Base-by-base conservation (phyloP, 2,329 filamentous ascomycete genomes). In the Drechslera avenae region DNA sequence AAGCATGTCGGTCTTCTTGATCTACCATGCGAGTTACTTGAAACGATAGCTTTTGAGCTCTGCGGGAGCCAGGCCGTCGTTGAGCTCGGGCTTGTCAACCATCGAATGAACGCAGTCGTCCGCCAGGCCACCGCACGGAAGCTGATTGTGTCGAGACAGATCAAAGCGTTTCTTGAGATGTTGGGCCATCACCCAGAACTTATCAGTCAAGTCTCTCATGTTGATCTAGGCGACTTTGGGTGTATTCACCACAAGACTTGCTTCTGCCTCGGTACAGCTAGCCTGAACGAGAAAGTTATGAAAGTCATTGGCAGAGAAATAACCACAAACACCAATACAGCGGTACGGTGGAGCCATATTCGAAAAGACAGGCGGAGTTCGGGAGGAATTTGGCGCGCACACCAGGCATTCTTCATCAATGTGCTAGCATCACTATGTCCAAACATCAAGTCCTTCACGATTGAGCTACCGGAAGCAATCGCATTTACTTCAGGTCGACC, bases 181-280 rank as follows among this genome's bases (percentile, higher is more conserved):
- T 46, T 63, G 12, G 30, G 34, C 32, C 18, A 30, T 14, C 51
- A 48, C 12, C 49, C 50, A 12, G 45, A 51, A 16, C 52, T 61
- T 3, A 48, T 41, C 10, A 14, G 13, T 4, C 57, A 57, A 16
- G 50, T 64, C 30, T 42, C 39, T 6, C 46, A 32, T 21, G 39
- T 59, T 13, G 46, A 60, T 37, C 39, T 64, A 3, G 55, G 56
- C 17, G 54, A 58, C 31, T 63, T 54, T 26, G 37, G 39, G 8
- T 48, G 42, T 23, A 14, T 30, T 12, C 44, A 47, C 21, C 35
- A 39, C 9, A 17, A 26, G 16, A 14, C 34, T 3, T 49, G 50
- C 23, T 5, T 21, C 31, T 59, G 47, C 18, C 34, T 39, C 14
- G 33, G 28, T 13, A 26, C 2, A 26, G 30, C 42, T 1, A 18